phyloP scores from a whole-genome alignment of 345 rosid species.

The Pugionium dolabratum region DNA sequence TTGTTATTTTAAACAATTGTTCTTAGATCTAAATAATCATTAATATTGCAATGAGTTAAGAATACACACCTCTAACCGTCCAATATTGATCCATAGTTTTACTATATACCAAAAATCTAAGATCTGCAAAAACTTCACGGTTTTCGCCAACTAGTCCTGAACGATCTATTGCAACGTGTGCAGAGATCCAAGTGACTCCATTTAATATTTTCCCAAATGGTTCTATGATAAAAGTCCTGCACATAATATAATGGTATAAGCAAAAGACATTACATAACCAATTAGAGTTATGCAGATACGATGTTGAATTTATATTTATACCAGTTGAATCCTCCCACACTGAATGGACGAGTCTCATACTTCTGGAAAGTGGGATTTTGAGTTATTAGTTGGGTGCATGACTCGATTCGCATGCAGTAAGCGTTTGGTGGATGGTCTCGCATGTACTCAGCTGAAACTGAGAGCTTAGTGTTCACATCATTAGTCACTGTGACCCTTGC shows the following conservation, averaged over 20 bases:
- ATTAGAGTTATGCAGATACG: background rate
- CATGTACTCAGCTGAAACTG: background rate
- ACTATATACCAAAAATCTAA: slow-evolving; percentile 18
- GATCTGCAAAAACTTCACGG: slow-evolving; percentile 23
- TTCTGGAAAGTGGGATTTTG: background rate
- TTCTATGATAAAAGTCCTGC: slow-evolving; percentile 4
- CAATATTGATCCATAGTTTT: background rate
- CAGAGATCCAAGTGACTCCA: slow-evolving; percentile 10
- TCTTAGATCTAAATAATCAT: too few species aligned
- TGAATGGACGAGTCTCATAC: slow-evolving; percentile 24
- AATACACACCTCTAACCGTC: slow-evolving; percentile 4
- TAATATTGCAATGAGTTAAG: background rate
- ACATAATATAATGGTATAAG: background rate
- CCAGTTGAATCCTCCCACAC: slow-evolving; percentile 25
- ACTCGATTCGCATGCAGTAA: slow-evolving; percentile 8
- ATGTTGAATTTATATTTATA: background rate
- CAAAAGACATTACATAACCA: background rate
- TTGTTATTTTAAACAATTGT: too few species aligned
- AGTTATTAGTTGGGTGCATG: background rate
- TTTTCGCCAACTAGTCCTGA: slow-evolving; percentile 17
- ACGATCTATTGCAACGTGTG: slow-evolving; percentile 13
- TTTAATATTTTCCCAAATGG: background rate
- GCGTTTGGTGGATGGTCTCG: slow-evolving; percentile 16
- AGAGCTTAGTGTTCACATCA: background rate
- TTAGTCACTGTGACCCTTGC: background rate